Evolutionary conservation across 805 yeast species (phyloP).

Genomic region (Ogataea pignaliae): DNA sequence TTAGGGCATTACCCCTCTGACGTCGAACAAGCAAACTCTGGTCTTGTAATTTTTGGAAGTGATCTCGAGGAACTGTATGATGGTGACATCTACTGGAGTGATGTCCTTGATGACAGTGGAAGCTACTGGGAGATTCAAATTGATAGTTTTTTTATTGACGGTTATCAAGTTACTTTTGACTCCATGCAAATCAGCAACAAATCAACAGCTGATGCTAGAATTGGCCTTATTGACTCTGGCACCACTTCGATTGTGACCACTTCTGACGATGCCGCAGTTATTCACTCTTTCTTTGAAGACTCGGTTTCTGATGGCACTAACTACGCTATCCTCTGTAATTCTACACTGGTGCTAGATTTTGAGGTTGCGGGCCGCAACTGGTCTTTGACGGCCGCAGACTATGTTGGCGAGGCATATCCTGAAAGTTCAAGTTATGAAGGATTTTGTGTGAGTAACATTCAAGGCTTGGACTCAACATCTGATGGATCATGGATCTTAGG

Average conservation of each 20-base stretch:
- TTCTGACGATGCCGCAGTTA: conserved; percentile 44
- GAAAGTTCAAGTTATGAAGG: conserved; percentile 35
- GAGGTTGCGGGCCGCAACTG: conserved; percentile 42
- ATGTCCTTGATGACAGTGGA: conserved; percentile 28
- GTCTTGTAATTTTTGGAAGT: conserved; percentile 42
- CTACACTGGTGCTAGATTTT: conserved; percentile 37
- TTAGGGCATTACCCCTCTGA: conserved; percentile 32
- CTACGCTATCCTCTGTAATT: conserved; percentile 56
- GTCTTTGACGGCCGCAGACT: conserved; percentile 39
- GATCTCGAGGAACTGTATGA: conserved; percentile 33
- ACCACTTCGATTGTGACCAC: conserved; percentile 60
- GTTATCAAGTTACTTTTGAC: conserved; percentile 29
- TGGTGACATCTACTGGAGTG: conserved; percentile 38
- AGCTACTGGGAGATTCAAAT: conserved; percentile 52
- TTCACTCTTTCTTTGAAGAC: conserved; percentile 48
- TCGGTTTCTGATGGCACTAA: conserved; percentile 57
- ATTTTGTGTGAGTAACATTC: conserved; percentile 61
- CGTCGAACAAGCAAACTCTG: conserved; percentile 27
- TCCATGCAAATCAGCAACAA: conserved; percentile 17
- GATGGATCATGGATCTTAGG: conserved; percentile 58
- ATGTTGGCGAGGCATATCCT: conserved; percentile 46
- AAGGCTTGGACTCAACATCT: conserved; percentile 42
- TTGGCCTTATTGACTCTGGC: conserved; percentile 60
- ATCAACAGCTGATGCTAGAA: conserved; percentile 25
- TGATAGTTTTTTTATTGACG: conserved; percentile 33